phyloP scores from a whole-genome alignment of 2,329 filamentous ascomycete genomes.

The Xylaria sp. region DNA sequence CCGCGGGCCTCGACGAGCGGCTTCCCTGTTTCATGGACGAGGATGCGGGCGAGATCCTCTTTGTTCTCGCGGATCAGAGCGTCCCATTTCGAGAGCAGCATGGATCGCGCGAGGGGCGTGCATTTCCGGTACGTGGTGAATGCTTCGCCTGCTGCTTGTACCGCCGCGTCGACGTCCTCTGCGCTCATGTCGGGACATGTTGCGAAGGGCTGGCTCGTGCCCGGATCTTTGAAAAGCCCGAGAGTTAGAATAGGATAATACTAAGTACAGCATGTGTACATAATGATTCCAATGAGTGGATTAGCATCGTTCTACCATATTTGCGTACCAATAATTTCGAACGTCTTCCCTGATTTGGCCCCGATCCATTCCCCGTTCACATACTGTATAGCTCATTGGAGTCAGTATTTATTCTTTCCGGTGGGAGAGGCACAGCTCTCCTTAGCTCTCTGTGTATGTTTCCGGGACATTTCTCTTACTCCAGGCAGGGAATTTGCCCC shows the following conservation, averaged over 20 bases:
- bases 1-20: slow-evolving; percentile 64
- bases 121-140: slow-evolving; percentile 70
- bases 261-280: not conserved
- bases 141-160: slow-evolving; percentile 68
- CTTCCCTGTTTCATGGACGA: slow-evolving; percentile 72
- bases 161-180: slow-evolving; percentile 70
- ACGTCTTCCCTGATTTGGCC: slow-evolving; percentile 66
- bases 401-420: too few species aligned
- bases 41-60: slow-evolving; percentile 70
- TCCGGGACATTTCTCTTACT: too few species aligned
- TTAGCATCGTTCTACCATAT: not conserved
- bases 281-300: not conserved
- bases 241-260: not conserved
- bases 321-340: slow-evolving; percentile 63
- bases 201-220: slow-evolving; percentile 55
- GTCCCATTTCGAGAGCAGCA: slow-evolving; percentile 74
- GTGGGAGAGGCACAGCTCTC: too few species aligned
- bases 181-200: slow-evolving; percentile 57
- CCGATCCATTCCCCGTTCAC: slow-evolving; percentile 66
- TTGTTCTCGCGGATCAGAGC: slow-evolving; percentile 69
- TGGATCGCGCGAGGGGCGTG: slow-evolving; percentile 69
- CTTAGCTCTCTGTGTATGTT: too few species aligned
- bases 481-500: too few species aligned
- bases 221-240: slow-evolving; percentile 54
- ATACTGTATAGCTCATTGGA: slow-evolving; percentile 44